Base-by-base conservation (phyloP, 2,329 filamentous ascomycete genomes). In the Sporothrix protearum region DNA sequence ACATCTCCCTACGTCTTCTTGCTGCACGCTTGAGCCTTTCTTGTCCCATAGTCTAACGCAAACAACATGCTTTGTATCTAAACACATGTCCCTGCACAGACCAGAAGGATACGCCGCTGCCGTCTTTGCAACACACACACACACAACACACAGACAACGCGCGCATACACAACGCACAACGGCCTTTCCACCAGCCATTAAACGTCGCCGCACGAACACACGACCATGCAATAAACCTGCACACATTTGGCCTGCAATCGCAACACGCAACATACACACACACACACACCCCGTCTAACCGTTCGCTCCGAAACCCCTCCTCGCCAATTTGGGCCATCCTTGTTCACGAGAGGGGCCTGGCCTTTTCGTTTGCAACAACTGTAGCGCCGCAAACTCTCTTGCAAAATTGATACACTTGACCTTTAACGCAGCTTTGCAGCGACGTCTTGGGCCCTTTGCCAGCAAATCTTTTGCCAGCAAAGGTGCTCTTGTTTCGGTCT, bases 251-350 rank as follows among this genome's bases (percentile, higher is more conserved):
- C 59, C 5, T 64, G 36, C 36, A 42, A 25, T 28, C 59, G 28
- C 59, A 45, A 39, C 30, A 61, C 16, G 16, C 19, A 49, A 49
- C 45, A 49, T n/a, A 5, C 49, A 14, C 49, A 25, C 49, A 28
- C 42, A 47, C 42, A 47, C 63, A 47, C 63, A n/a, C 59, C 63
- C 59, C 57, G 55, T 66, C 71, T 36, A 63, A 55, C 55, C 66
- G 57, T 33, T 28, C 55, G 53, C 66, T 36, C 64, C 51, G 70
- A 71, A 68, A 68, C 71, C 66, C 66, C 71, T 66, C 70, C 39
- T 64, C 59, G 28, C 59, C 57, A 63, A 6, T 25, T 63, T 36
- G n/a, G 22, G n/a, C 59, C 22, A 45, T 64, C 59, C 36, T 64
- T 64, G 36, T 45, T 45, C 36, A 22, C 59, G 22, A 64, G 59